Evolutionary conservation across 257 asterid genomes (phyloP).

Genomic region (Mitragyna speciosa): DNA sequence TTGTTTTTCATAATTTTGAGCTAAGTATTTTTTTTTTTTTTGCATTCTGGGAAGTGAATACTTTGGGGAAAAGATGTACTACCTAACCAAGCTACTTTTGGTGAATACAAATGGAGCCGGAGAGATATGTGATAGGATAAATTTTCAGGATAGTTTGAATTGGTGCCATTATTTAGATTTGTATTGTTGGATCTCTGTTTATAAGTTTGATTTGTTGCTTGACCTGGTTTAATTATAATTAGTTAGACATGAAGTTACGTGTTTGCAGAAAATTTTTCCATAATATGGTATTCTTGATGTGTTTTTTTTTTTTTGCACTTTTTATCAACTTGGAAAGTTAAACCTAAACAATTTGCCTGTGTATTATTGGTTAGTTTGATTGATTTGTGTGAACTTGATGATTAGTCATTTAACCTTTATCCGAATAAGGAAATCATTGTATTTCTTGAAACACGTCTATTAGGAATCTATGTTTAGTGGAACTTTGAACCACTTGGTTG

Average conservation of each 20-base stretch:
- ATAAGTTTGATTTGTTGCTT: neutral
- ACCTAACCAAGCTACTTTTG: neutral
- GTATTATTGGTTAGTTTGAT: neutral
- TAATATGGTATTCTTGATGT: neutral
- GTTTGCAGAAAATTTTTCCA: neutral
- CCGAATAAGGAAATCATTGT: neutral
- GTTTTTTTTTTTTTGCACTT: neutral
- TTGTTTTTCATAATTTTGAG: neutral
- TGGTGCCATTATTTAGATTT: neutral
- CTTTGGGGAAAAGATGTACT: neutral
- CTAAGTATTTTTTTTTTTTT: too few species aligned
- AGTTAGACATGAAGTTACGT: neutral
- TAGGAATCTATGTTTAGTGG: neutral
- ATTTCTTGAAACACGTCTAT: neutral
- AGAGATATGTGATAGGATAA: neutral
- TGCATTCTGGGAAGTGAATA: neutral
- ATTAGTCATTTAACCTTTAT: neutral
- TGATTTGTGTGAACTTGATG: neutral
- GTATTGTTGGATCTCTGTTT: neutral
- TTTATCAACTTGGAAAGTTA: neutral
- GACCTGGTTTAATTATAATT: neutral
- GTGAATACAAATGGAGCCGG: neutral
- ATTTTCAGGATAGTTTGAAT: neutral
- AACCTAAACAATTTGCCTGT: neutral
- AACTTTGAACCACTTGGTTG: neutral